Percentiles rank a stretch among this genome's conserved stretches.
These are phyloP conservation scores for Neoarthrinium moseri DNA, from an alignment of 2,329 filamentous ascomycete species.

Conservation along the genomic window DNA sequence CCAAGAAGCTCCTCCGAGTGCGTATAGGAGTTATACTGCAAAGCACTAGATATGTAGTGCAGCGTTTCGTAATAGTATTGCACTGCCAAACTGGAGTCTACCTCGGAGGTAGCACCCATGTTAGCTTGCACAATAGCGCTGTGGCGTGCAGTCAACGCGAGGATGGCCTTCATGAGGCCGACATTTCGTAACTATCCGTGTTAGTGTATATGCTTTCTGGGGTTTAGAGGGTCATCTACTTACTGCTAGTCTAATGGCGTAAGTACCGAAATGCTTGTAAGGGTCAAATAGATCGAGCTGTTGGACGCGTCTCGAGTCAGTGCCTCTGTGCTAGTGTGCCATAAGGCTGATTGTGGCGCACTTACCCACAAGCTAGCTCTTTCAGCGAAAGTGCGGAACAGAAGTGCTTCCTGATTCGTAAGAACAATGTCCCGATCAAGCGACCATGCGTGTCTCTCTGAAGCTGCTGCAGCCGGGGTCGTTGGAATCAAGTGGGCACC, in stretches of 20 bases:
- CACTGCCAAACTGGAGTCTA: constrained; percentile 35
- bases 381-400: constrained; percentile 29
- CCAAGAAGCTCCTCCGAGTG: constrained; percentile 61
- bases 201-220: not conserved
- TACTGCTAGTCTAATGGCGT: constrained; percentile 31
- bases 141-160: constrained; percentile 55
- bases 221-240: not conserved
- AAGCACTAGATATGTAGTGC: constrained; percentile 58
- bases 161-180: constrained; percentile 55
- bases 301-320: not conserved
- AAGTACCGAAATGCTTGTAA: constrained; percentile 28
- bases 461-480: constrained; percentile 10
- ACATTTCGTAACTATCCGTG: constrained; percentile 42
- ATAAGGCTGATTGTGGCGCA: not conserved
- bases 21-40: constrained; percentile 57
- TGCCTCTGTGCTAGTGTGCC: not conserved
- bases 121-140: constrained; percentile 19
- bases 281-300: constrained; percentile 32
- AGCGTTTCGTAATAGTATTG: constrained; percentile 64
- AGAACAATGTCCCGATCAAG: constrained; percentile 20
- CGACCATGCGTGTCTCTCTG: constrained; percentile 26
- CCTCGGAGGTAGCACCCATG: constrained; percentile 19
- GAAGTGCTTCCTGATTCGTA: constrained; percentile 21
- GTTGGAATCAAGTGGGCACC: constrained; percentile 5
- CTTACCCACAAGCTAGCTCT: constrained; percentile 20